Conservation (phyloP, 345 rosid genomes). For the Lepidium africanum region DNA sequence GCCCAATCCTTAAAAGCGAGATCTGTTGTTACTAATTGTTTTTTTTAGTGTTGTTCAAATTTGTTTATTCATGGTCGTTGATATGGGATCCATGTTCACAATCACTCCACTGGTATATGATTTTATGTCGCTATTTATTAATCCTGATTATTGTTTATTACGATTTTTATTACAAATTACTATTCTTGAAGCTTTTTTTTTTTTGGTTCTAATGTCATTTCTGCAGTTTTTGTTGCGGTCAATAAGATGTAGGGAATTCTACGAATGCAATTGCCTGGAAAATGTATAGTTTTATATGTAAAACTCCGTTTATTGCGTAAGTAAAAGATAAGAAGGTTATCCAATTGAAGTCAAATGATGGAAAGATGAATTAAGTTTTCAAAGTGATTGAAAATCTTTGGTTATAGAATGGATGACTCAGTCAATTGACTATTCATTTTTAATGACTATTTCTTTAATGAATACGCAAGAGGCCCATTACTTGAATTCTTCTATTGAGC, state of each 20-base stretch:
- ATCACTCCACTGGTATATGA: neutral
- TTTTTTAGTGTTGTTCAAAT: neutral
- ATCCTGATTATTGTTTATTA: neutral
- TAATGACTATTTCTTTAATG: too few species aligned
- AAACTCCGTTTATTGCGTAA: too few species aligned
- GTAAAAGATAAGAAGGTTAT: neutral
- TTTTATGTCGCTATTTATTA: neutral
- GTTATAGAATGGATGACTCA: neutral
- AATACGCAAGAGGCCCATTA: too few species aligned
- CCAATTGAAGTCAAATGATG: neutral
- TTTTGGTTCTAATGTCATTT: neutral
- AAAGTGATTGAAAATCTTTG: neutral
- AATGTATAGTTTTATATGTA: neutral
- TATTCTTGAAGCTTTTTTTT: neutral
- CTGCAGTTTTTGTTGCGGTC: neutral
- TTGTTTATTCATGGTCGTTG: neutral
- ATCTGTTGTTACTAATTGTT: neutral
- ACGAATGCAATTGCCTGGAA: neutral
- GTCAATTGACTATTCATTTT: too few species aligned
- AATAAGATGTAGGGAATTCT: neutral
- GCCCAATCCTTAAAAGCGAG: neutral
- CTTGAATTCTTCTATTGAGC: too few species aligned
- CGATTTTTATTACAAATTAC: neutral
- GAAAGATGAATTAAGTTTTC: neutral
- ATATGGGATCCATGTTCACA: constrained; percentile 1